Percentiles rank a stretch among this genome's conserved stretches.
phyloP scores from a whole-genome alignment of 75 land plant species.

The Pinus albicaulis region DNA sequence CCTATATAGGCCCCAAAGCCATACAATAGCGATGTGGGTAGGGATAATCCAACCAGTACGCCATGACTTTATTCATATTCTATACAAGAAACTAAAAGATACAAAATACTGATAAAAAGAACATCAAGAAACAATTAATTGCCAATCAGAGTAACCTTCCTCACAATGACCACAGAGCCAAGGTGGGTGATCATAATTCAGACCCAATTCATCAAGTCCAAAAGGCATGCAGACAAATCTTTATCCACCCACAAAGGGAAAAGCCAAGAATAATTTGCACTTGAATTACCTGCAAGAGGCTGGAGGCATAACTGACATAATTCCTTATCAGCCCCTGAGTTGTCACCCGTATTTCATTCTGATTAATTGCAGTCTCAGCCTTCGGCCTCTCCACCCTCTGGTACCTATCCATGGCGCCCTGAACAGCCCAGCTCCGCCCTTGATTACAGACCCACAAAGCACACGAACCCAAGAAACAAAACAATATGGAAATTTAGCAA shows the following conservation, averaged over 20 bases:
- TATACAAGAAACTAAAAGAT: not conserved
- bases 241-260: not conserved
- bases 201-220: not conserved
- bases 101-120: not conserved
- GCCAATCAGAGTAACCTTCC: not conserved
- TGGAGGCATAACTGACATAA: constrained; percentile 49
- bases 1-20: not conserved
- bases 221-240: not conserved
- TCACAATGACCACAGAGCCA: not conserved
- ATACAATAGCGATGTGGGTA: not conserved
- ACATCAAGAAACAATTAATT: not conserved
- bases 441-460: no score
- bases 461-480: no score
- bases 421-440: no score
- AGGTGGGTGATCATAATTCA: no score
- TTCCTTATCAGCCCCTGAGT: constrained; percentile 50
- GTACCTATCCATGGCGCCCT: constrained; percentile 32
- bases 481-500: no score
- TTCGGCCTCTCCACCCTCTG: constrained; percentile 59
- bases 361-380: constrained; percentile 44
- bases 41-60: not conserved
- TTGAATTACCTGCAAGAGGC: constrained; percentile 37
- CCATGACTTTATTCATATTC: not conserved
- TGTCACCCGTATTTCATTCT: constrained; percentile 52
- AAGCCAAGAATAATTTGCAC: not conserved